Base-by-base conservation (phyloP, 345 rosid species). In the Draba incana region DNA sequence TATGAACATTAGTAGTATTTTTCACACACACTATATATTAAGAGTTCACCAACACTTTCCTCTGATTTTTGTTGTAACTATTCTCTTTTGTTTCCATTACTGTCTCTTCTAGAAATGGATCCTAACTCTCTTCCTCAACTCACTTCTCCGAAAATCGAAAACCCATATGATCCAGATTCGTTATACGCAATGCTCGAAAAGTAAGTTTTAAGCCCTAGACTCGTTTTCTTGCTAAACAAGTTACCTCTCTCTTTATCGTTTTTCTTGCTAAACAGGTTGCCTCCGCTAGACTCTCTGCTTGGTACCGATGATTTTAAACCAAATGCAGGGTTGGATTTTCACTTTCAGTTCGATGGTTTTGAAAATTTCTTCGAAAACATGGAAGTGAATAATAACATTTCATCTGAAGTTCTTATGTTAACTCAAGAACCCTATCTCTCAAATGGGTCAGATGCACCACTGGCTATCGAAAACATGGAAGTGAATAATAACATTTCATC, bases 361-460 rank as follows among this genome's bases (percentile, higher is more conserved):
- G 78, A 62, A 1, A 75, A 75, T 69, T 63, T 69, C 41, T 69
- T 75, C 11, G 70, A 69, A 1, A 56, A 42, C 48, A 62, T 62
- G 0, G 68, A 74, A 16, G 10, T 66, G 42, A 52, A 44, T 44
- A 53, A 66, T 30, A 35, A 55, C 16, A 8, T 59, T 1, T 37
- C 68, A 23, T 74, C 62, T 24, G 62, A 74, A 6, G 27, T 43
- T 35, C 57, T 42, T 2, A 25, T 74, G 78, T 15, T 38, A n/a
- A 46, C 78, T 27, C 73, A 67, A 74, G 69, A 74, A 8, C 69
- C 64, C 8, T 62, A 41, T 66, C 10, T 55, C 42, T 68, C 66
- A 2, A 55, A 31, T 56, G 61, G 14, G 1, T 8, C 47, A 1
- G 8, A 31, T 5, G 62, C 64, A 1, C 74, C 69, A 31, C 24